Evolutionary conservation across 2,329 filamentous ascomycete genomes (phyloP), one percentile per base, ranked within the genome.

Genomic region (Immersiporthe knoxdaviesiana): DNA sequence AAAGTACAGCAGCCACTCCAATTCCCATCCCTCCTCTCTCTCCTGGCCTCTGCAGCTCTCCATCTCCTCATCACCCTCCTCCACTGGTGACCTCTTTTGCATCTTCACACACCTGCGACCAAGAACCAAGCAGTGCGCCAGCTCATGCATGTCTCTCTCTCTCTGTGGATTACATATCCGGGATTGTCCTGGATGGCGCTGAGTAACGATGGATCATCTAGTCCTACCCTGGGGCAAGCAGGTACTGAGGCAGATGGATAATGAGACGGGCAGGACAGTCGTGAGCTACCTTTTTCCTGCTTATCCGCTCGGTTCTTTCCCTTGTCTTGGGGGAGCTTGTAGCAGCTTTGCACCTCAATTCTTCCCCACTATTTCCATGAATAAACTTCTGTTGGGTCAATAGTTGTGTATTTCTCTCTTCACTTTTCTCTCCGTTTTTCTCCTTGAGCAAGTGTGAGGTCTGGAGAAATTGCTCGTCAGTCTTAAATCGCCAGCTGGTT

Each of bases 281-380:
- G 66, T 65, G 35, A 65, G 66, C 47, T 59, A 50, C 8, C 5
- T 27, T 16, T 54, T n/a, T 21, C 41, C 50, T n/a, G n/a, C n/a
- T n/a, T 56, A 14, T 44, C 16, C 24, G 27, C 44, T 11, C 12
- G 6, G 3, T 10, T 30, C 8, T 8, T 5, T 14, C 12, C 16
- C 52, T 18, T 54, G 24, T 56, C 27, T 27, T 47, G 44, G 18
- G 3, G 44, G 7, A 3, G 44, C 44, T n/a, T 47, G 44, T n/a
- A n/a, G 44, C 44, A 47, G 7, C n/a, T 1, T n/a, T 47, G 44
- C 6, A 47, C 7, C 7, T n/a, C 44, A n/a, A 6, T 47, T 11
- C 3, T n/a, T 1, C n/a, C 44, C n/a, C 7, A n/a, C 18, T 21
- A 21, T 47, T 3, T 2, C 7, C 11, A 47, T 47, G 10, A 2